Base-by-base conservation (phyloP, 352 stramenopile species). In the Aphanomyces euteiches region DNA sequence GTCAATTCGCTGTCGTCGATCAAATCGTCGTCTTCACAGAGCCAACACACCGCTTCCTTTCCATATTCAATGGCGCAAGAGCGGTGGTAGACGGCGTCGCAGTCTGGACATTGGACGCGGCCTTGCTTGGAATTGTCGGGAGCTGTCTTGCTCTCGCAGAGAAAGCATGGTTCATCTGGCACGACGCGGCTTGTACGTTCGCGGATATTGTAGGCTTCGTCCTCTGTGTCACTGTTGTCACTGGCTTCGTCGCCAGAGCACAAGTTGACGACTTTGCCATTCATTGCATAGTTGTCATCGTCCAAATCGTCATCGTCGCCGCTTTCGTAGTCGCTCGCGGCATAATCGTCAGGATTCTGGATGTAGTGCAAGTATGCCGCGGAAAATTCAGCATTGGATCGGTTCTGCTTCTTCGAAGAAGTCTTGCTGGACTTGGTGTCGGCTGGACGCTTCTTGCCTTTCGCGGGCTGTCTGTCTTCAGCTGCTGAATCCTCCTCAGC, bases 1-100 rank as follows among this genome's bases (percentile, higher is more conserved):
- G 84, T 85, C 17, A 93, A 72, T 43, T 90, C 84, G 7, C 75
- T 89, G 59, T 93, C 85, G 47, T 93, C 84, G 64, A 93, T 90
- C 74, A 92, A 81, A 7, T 77, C 81, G 38, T 86, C 78, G 47
- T 87, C 72, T 63, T 91, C 82, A 58, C 85, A 93, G 36, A 89
- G 87, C 82, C 84, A 93, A 73, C 85, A 93, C 12, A 83, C 67
- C 7, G 72, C 84, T 21, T 88, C 83, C 56, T 90, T 81, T 6
- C 85, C 85, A 48, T 88, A 89, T 43, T 91, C 82, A 36, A 76
- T 83, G 2, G 85, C 84, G 61, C 85, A 93, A 15, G 77, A 78
- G 56, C 78, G 87, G 73, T 93, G 85, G 60, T 89, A 90, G n/a
- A 66, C 58, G 39, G 28, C n/a, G 4, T 28, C 58, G 17, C 58